Evolutionary conservation across 1,139 yeast genomes (phyloP).

Genomic region (Candida glucosophila): DNA sequence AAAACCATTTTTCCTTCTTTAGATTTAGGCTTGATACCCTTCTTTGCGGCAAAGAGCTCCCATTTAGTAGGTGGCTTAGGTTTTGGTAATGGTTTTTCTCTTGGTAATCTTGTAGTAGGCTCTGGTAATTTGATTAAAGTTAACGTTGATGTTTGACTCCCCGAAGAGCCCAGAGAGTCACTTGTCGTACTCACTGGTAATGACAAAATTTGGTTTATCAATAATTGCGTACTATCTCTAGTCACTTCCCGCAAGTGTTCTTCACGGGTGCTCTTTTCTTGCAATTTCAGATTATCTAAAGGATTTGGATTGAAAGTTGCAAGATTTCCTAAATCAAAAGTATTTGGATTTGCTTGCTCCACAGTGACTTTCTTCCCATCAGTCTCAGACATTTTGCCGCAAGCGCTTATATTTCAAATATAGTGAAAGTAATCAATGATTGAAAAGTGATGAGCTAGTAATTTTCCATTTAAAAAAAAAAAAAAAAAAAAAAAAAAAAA

Average conservation of each 20-base stretch:
- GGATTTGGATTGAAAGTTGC: conserved; percentile 86
- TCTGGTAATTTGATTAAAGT: conserved; percentile 81
- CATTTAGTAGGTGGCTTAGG: conserved; percentile 89
- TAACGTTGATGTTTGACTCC: conserved; percentile 66
- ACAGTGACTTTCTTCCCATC: conserved; percentile 67
- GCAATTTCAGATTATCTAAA: conserved; percentile 50
- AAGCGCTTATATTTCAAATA: neutral
- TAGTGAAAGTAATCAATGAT: neutral
- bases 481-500: conserved; percentile 2
- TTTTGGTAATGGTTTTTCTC: conserved; percentile 94
- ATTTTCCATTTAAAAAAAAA: neutral
- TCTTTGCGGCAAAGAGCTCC: conserved; percentile 93
- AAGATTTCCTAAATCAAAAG: conserved; percentile 79
- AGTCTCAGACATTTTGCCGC: conserved; percentile 14
- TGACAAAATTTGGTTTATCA: conserved; percentile 83
- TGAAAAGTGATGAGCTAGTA: neutral
- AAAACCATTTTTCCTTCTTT: conserved; percentile 85
- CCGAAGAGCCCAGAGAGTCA: conserved; percentile 53
- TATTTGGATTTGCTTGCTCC: conserved; percentile 79
- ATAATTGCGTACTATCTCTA: conserved; percentile 86
- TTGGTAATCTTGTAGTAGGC: conserved; percentile 74
- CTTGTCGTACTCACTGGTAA: conserved; percentile 83
- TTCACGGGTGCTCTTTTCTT: conserved; percentile 49
- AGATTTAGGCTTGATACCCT: conserved; percentile 88
- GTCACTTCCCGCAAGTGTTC: conserved; percentile 58